Evolutionary conservation across 768 basidiomycete genomes (phyloP), one percentile per base, ranked within the genome.

Genomic region (Mycena chlorophos): DNA sequence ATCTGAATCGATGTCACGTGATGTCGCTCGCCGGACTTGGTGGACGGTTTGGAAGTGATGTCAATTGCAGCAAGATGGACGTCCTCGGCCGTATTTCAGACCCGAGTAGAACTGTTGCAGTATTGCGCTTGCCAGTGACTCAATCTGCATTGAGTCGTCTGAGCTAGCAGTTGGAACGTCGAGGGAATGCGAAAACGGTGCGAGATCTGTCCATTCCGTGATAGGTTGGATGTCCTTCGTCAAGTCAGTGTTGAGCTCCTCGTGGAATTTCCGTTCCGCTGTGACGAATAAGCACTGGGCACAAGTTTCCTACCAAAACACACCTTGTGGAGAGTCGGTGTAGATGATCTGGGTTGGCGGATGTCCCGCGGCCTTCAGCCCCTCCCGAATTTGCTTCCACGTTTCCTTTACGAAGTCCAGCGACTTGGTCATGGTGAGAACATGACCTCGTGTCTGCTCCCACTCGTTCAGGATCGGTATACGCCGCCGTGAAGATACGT

Each of bases 261-360:
- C 49, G 37, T 51, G 49, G 25, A 51, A 51, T 22, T 17, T 20
- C 23, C 29, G 29, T 38, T 51, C 49, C n/a, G 12, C 49, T 51
- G 23, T 19, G 31, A 1, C 23, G 5, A 14, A 29, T 22, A 50
- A 31, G n/a, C 22, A 37, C 17, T n/a, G 22, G 31, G 23, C 17
- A 50, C 5, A 29, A 30, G 19, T 19, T 5, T 30, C 23, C 34
- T n/a, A 10, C 34, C 10, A 37, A 37, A 10, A 37, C 34, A 10
- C 34, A 37, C 34, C 34, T n/a, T 10, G 34, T 10, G 34, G 34
- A 37, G 34, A 10, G n/a, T 37, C 34, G n/a, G n/a, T n/a, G n/a
- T 37, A 37, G 34, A 37, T 37, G 34, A 37, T 10, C n/a, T 37
- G 34, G n/a, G 34, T 37, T 37, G 34, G n/a, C 12, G 34, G 34